A percentile compares a stretch with the other conserved stretches of the same genome.
These are phyloP conservation scores for Paramecium octaurelia DNA, from an alignment of 73 alveolate genomes.

Conservation along the genomic window DNA sequence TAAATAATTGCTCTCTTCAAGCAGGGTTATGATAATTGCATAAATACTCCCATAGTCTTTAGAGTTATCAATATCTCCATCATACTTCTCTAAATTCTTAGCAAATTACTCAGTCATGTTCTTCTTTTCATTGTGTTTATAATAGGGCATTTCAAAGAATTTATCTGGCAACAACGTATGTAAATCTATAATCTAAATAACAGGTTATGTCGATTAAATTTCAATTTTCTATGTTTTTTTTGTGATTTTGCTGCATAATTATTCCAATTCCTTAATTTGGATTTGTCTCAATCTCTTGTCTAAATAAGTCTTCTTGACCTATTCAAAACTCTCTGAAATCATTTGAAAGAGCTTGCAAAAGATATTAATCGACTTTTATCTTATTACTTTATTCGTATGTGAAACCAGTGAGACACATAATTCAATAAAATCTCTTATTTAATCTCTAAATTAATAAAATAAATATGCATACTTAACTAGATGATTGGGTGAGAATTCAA, in stretches of 20 bases:
- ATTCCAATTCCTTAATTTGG: not conserved
- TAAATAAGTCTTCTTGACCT: not conserved
- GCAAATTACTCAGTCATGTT: not conserved
- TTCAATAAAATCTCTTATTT: not conserved
- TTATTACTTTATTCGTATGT: slow-evolving; percentile 22
- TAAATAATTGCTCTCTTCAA: slow-evolving; percentile 34
- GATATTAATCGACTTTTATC: not conserved
- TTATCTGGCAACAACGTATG: slow-evolving; percentile 22
- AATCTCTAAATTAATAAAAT: not conserved
- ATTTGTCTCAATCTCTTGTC: slow-evolving; percentile 14
- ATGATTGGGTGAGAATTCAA: not conserved
- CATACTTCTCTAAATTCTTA: slow-evolving; percentile 9
- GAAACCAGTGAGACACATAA: not conserved
- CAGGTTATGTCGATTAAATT: not conserved
- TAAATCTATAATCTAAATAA: not conserved
- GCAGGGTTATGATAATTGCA: not conserved
- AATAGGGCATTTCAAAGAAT: slow-evolving; percentile 43
- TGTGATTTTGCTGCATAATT: not conserved
- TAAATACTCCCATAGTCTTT: slow-evolving; percentile 27
- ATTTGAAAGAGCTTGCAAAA: not conserved
- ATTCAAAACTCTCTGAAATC: not conserved
- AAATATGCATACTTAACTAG: not conserved
- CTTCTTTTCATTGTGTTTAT: slow-evolving; percentile 29
- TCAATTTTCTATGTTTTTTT: not conserved
- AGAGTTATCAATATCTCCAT: slow-evolving; percentile 23